Evolutionary conservation across 1,284 basidiomycete genomes (phyloP).

Genomic region (Peniophora sp.): DNA sequence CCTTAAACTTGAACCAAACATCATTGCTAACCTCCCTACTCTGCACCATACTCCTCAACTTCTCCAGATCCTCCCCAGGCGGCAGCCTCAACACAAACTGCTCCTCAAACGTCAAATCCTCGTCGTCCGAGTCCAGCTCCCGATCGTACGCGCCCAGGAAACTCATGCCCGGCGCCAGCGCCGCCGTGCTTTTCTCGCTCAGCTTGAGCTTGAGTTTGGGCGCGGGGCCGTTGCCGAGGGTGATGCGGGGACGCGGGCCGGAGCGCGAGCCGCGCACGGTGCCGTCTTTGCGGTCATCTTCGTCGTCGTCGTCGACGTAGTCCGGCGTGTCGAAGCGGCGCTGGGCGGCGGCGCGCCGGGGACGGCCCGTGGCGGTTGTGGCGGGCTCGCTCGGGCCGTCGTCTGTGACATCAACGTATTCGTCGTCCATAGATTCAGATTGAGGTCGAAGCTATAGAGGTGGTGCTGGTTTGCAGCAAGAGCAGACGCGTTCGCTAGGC

Average conservation of each 20-base stretch:
- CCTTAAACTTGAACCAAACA: constrained; percentile 98
- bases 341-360: constrained; percentile 12
- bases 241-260: constrained; percentile 26
- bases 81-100: constrained; percentile 94
- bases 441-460: no score
- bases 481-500: no score
- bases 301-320: constrained; percentile 7
- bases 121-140: constrained; percentile 91
- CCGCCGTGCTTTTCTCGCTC: constrained; percentile 63
- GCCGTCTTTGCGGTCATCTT: constrained; percentile 11
- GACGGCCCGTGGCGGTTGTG: constrained; percentile 8
- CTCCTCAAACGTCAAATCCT: constrained; percentile 94
- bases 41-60: constrained; percentile 73
- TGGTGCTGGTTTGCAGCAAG: no score
- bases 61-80: constrained; percentile 73
- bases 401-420: not conserved
- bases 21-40: constrained; percentile 76
- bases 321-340: constrained; percentile 9
- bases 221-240: constrained; percentile 23
- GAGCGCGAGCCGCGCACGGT: constrained; percentile 29
- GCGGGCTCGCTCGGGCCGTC: constrained; percentile 8
- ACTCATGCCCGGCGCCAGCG: constrained; percentile 69
- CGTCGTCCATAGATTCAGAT: not conserved
- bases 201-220: constrained; percentile 81
- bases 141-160: constrained; percentile 87